These are phyloP conservation scores for Citrus sp. DNA, from an alignment of 345 rosid species.

Conservation along the genomic window DNA sequence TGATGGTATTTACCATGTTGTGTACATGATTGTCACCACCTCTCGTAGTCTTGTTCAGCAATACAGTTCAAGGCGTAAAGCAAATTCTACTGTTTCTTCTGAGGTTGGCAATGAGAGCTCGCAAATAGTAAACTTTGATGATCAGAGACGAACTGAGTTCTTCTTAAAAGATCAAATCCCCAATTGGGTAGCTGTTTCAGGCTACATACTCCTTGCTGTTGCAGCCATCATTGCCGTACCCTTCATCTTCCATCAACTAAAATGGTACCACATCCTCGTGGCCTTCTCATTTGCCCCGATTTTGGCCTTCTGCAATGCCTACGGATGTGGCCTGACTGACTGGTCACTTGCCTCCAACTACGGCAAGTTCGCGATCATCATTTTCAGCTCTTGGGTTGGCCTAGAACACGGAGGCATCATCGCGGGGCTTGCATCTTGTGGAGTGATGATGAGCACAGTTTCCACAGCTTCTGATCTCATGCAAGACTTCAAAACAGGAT, in stretches of 20 bases:
- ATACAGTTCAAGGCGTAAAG: neutral
- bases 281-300: constrained; percentile 70
- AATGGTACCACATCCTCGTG: constrained; percentile 71
- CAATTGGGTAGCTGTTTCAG: constrained; percentile 46
- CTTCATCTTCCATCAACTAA: constrained; percentile 60
- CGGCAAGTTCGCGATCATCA: constrained; percentile 73
- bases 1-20: constrained; percentile 71
- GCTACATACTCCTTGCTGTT: constrained; percentile 53
- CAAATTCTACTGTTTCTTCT: neutral
- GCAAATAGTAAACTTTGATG: constrained; percentile 28
- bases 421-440: constrained; percentile 82
- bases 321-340: constrained; percentile 82
- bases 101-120: neutral
- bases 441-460: constrained; percentile 98
- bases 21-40: constrained; percentile 53
- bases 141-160: constrained; percentile 43
- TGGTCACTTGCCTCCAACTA: constrained; percentile 93
- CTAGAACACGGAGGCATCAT: constrained; percentile 57
- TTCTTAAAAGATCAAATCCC: constrained; percentile 81
- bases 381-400: constrained; percentile 84
- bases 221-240: constrained; percentile 56
- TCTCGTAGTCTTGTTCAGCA: constrained; percentile 27
- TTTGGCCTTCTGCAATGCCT: constrained; percentile 86
- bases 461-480: constrained; percentile 89
- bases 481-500: constrained; percentile 95